Evolutionary conservation across 1,284 basidiomycete genomes (phyloP), one percentile per base, ranked within the genome.

Genomic region (Mycosarcoma mackinlayi): DNA sequence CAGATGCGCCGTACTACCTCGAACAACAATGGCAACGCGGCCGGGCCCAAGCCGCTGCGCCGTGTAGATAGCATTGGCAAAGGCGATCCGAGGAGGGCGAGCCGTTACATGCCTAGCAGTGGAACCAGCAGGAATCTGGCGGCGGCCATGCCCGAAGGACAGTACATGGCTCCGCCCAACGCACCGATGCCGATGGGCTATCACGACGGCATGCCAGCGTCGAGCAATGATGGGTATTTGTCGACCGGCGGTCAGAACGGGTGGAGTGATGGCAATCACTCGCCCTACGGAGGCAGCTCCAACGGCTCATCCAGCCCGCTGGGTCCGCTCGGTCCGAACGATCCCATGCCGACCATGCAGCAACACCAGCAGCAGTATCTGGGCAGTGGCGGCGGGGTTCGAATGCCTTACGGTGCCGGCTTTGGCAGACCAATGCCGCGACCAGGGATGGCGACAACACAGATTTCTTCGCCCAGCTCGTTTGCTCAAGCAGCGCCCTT

Each of bases 41-140:
- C 16, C 24, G 47, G 25, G 14, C 25, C 44, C n/a, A 44, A 48
- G 33, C 35, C 41, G 33, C 50, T 71, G 25, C 57, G 67, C 11
- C 57, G 72, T 23, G 63, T 74, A 1, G 72, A 74, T 14, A 70
- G 67, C 30, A 63, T 74, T 10, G 72, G 72, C 40, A 74, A 74
- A 39, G 72, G 72, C 21, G 64, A 72, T 30, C 45, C 64, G 7
- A 27, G 69, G 3, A 38, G 64, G 9, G 30, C 62, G 10, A 66
- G 58, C 50, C 37, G 63, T 16, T 71, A 55, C 35, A 40, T 47
- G 16, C 30, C 31, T 27, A 53, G 42, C 44, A 49, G 48, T 6
- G 19, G 49, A 3, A 19, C 34, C 14, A 57, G 54, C 27, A 35
- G 49, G 31, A 61, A 52, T 27, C 53, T 40, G 3, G 31, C 64